phyloP scores from a whole-genome alignment of 352 stramenopile genomes.

The Pythium vanterpoolii region DNA sequence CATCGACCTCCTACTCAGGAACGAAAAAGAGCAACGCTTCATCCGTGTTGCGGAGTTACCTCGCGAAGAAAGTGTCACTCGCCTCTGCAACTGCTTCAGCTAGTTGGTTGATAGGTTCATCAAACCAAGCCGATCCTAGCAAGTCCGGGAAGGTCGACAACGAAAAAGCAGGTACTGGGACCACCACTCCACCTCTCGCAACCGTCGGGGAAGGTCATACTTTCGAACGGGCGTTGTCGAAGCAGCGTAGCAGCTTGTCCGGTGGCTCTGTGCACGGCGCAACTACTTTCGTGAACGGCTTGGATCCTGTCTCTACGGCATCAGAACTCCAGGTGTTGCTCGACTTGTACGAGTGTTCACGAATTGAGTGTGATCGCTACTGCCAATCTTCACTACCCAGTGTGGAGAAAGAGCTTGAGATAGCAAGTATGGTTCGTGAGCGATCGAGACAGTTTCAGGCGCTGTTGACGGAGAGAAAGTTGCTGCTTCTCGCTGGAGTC shows the following conservation, averaged over 20 bases:
- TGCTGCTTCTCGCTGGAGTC: constrained; percentile 53
- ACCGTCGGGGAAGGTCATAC: not conserved
- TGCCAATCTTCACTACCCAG: constrained; percentile 57
- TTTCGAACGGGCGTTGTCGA: constrained; percentile 6
- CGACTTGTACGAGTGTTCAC: constrained; percentile 63
- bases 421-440: constrained; percentile 76
- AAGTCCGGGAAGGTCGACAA: not conserved
- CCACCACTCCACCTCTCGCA: constrained; percentile 18
- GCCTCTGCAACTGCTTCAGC: constrained; percentile 15
- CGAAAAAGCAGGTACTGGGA: constrained; percentile 13
- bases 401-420: constrained; percentile 75
- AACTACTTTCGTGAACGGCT: not conserved
- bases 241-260: constrained; percentile 18
- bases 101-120: constrained; percentile 8
- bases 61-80: constrained; percentile 29
- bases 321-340: constrained; percentile 52
- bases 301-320: constrained; percentile 5
- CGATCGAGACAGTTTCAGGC: constrained; percentile 62
- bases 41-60: constrained; percentile 45
- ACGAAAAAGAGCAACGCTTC: constrained; percentile 40
- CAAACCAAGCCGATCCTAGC: not conserved
- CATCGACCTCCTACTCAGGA: constrained; percentile 1
- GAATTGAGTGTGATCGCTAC: constrained; percentile 66
- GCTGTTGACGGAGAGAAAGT: constrained; percentile 64
- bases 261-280: not conserved